Percentiles rank a stretch among this genome's conserved stretches.
phyloP scores from a whole-genome alignment of 352 stramenopile genomes.

The Elongisporangium undulatum region DNA sequence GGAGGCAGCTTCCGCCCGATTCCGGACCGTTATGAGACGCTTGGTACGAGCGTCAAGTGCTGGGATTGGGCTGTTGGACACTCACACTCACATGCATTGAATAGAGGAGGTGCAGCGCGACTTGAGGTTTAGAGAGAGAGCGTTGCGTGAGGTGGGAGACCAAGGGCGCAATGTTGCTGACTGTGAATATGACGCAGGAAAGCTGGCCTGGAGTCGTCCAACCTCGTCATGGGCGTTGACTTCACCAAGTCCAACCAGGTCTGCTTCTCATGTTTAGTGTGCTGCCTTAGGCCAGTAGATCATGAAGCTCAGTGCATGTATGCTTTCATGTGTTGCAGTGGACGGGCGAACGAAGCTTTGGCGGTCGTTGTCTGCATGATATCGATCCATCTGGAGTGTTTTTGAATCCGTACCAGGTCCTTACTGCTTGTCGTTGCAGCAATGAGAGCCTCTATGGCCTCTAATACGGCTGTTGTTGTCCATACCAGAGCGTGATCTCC shows the following conservation, averaged over 20 bases:
- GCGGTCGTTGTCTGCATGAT: slow-evolving; percentile 53
- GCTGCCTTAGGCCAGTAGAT: neutral
- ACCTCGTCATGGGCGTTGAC: slow-evolving; percentile 59
- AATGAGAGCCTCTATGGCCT: neutral
- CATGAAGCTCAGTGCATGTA: neutral
- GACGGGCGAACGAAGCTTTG: slow-evolving; percentile 60
- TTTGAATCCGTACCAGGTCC: slow-evolving; percentile 57
- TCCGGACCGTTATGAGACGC: slow-evolving; percentile 56
- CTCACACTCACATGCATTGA: neutral
- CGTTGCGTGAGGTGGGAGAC: neutral
- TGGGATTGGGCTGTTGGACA: neutral
- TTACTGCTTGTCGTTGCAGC: neutral
- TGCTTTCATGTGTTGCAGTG: slow-evolving; percentile 24
- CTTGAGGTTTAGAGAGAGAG: slow-evolving; percentile 12
- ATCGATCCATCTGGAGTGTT: slow-evolving; percentile 46
- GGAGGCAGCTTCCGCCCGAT: slow-evolving; percentile 27
- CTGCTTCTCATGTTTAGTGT: neutral
- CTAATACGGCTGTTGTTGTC: neutral
- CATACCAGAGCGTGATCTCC: slow-evolving; percentile 29
- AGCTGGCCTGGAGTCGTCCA: slow-evolving; percentile 58
- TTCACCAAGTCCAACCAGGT: slow-evolving; percentile 44
- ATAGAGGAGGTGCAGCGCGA: slow-evolving; percentile 47
- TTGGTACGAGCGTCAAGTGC: slow-evolving; percentile 18
- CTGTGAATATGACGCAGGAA: slow-evolving; percentile 11
- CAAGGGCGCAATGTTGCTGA: neutral